Evolutionary conservation across 768 basidiomycete genomes (phyloP).

Genomic region (Phanerochaete carnosa): DNA sequence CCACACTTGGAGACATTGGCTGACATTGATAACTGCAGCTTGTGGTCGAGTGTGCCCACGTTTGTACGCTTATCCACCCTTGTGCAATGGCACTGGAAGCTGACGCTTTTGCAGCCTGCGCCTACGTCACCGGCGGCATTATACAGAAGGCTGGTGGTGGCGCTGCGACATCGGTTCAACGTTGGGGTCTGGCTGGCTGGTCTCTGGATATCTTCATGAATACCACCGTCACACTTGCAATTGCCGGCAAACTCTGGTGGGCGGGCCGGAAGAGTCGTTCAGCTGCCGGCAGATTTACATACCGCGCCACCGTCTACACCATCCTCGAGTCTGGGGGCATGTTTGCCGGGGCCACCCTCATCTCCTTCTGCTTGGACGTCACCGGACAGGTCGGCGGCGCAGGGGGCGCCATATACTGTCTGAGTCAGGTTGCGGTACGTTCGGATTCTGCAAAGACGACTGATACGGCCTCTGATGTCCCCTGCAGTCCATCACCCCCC

Average conservation of each 20-base stretch:
- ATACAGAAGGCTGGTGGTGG: background rate
- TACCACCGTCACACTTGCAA: conserved; percentile 19
- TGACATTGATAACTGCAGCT: conserved; percentile 10
- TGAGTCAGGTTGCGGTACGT: background rate
- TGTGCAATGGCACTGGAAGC: background rate
- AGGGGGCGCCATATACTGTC: background rate
- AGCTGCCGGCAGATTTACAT: background rate
- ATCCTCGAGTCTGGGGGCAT: conserved; percentile 21
- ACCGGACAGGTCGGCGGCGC: background rate
- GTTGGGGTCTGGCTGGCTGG: conserved; percentile 12
- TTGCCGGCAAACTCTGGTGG: conserved; percentile 20
- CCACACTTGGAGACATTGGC: background rate
- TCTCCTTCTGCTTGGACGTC: conserved; percentile 12
- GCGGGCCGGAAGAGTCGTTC: background rate
- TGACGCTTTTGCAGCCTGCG: background rate
- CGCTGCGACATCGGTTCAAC: background rate
- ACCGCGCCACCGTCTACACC: conserved; percentile 15
- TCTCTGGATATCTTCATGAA: conserved; percentile 21
- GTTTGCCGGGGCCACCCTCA: conserved; percentile 13
- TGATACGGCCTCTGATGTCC: background rate
- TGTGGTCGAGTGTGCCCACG: conserved; percentile 18
- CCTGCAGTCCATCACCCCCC: background rate
- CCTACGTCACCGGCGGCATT: background rate
- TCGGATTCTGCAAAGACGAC: background rate
- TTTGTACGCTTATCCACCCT: conserved; percentile 11